phyloP scores from a whole-genome alignment of 2,329 filamentous ascomycete genomes.

The Xylariaceae sp. region DNA sequence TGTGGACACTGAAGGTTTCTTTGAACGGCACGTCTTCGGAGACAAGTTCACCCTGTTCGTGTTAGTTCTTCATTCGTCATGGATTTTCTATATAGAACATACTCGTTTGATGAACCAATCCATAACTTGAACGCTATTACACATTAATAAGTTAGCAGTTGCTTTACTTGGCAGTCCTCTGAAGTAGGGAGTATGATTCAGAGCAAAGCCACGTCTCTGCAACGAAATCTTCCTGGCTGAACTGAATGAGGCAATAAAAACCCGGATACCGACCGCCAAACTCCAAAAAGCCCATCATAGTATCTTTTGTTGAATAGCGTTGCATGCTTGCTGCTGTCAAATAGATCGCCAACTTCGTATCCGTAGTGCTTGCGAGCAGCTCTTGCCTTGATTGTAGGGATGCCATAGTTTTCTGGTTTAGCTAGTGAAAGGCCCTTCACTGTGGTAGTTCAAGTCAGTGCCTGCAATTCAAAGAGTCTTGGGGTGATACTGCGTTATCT shows the following conservation, averaged over 20 bases:
- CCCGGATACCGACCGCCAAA: background rate
- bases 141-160: background rate
- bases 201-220: no score
- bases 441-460: background rate
- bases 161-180: background rate
- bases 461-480: background rate
- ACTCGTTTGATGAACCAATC: slow-evolving; percentile 48
- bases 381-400: slow-evolving; percentile 45
- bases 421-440: slow-evolving; percentile 46
- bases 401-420: slow-evolving; percentile 38
- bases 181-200: no score
- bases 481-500: no score
- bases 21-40: slow-evolving; percentile 44
- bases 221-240: no score
- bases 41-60: slow-evolving; percentile 40
- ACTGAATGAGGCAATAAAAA: no score
- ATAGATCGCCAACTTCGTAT: slow-evolving; percentile 29
- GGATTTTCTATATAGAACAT: background rate
- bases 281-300: slow-evolving; percentile 14
- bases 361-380: slow-evolving; percentile 50
- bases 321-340: slow-evolving; percentile 7
- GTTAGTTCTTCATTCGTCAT: slow-evolving; percentile 1
- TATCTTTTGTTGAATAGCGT: slow-evolving; percentile 10
- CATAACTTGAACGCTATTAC: slow-evolving; percentile 36
- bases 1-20: slow-evolving; percentile 37